These are phyloP conservation scores for Yamadazyma conglobata DNA, from an alignment of 1,139 yeast genomes.

Conservation along the genomic window DNA sequence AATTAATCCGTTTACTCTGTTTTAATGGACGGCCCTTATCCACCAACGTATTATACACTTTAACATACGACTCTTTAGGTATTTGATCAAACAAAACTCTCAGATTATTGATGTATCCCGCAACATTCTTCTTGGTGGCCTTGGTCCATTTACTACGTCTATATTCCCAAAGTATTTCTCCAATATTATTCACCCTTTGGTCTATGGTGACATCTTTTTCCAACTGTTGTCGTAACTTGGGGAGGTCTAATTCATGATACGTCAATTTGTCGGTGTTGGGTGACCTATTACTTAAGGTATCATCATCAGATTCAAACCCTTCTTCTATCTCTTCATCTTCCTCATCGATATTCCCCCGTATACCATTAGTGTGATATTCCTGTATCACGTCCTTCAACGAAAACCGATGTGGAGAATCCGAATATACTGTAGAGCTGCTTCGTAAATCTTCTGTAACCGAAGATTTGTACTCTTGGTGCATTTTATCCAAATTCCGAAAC, in stretches of 20 bases:
- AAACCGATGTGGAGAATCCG: constrained; percentile 14
- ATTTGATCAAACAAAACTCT: constrained; percentile 35
- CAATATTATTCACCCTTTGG: constrained; percentile 24
- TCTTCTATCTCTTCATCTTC: constrained; percentile 13
- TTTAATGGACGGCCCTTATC: constrained; percentile 55
- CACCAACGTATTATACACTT: constrained; percentile 55
- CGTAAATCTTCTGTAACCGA: constrained; percentile 19
- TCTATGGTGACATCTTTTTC: constrained; percentile 22
- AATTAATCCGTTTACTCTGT: constrained; percentile 48
- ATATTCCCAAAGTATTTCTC: constrained; percentile 55
- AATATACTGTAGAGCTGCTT: constrained; percentile 20
- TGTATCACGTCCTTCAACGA: constrained; percentile 29
- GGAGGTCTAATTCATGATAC: constrained; percentile 13
- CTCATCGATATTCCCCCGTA: constrained; percentile 12
- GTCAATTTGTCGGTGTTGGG: constrained; percentile 6
- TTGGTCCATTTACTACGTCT: constrained; percentile 58
- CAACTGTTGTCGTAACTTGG: constrained; percentile 12
- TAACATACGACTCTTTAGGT: constrained; percentile 48
- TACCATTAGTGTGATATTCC: constrained; percentile 12
- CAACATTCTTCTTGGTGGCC: constrained; percentile 12
- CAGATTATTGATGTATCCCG: constrained; percentile 17
- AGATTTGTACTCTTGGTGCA: constrained; percentile 22
- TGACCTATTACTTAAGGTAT: constrained; percentile 1
- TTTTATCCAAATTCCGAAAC: constrained; percentile 33
- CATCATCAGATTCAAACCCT: no score